These are phyloP conservation scores for Sedum album DNA, from an alignment of 164 flowering plant genomes.

Conservation along the genomic window DNA sequence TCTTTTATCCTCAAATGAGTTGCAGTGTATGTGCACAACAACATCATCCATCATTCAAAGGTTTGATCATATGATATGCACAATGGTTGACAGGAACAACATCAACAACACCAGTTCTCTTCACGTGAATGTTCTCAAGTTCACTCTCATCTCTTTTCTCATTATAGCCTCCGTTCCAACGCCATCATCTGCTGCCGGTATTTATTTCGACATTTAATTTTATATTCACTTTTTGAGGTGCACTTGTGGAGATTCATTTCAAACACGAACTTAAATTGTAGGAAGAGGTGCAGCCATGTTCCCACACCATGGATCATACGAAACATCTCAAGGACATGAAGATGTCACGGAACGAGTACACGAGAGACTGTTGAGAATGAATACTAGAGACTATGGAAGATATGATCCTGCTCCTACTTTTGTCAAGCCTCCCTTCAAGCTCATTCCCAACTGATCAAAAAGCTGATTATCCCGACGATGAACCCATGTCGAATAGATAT, in stretches of 20 bases:
- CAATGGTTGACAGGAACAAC: neutral
- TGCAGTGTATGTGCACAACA: neutral
- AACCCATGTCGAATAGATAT: neutral
- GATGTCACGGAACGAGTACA: neutral
- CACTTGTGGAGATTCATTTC: neutral
- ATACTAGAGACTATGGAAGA: neutral
- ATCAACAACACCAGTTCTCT: neutral
- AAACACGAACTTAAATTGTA: neutral
- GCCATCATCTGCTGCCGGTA: neutral
- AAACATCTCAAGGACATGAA: neutral
- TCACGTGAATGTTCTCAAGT: constrained; percentile 1
- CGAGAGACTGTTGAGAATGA: constrained; percentile 3
- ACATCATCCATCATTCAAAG: constrained; percentile 2
- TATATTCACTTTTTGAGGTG: neutral
- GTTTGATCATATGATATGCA: neutral
- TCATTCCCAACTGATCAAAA: neutral
- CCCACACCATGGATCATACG: neutral
- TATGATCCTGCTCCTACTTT: constrained; percentile 4
- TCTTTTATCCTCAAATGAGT: neutral
- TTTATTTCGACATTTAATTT: neutral
- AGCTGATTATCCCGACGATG: neutral
- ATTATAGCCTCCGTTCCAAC: neutral
- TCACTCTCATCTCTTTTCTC: constrained; percentile 1
- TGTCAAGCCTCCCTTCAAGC: neutral
- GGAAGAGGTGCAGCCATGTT: neutral